Conservation (phyloP, 2,329 filamentous ascomycete species). For the Pseudogymnoascus sp. region DNA sequence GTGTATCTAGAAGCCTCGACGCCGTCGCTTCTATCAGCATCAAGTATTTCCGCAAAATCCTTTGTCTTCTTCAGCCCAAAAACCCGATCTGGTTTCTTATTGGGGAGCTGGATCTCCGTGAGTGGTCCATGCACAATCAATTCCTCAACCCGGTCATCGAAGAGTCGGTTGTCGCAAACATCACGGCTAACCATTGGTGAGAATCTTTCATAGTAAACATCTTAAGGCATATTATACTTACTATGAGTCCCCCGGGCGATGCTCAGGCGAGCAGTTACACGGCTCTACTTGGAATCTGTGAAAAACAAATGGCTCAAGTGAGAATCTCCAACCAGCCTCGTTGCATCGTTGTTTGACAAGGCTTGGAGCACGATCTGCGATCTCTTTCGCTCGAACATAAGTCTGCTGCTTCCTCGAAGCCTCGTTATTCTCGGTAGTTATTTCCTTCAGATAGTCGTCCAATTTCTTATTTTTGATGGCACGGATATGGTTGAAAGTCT, state of each 20-base stretch:
- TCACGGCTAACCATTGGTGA: neutral
- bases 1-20: constrained; percentile 12
- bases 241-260: neutral
- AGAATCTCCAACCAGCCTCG: constrained; percentile 3
- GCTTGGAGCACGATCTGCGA: neutral
- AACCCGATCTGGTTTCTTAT: constrained; percentile 14
- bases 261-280: neutral
- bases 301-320: neutral
- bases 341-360: neutral
- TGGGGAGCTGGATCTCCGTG: neutral
- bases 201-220: neutral
- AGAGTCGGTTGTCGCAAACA: neutral
- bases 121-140: neutral
- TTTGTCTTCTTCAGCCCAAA: too few relatives aligned
- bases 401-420: constrained; percentile 5
- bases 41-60: too few relatives aligned
- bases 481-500: neutral
- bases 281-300: constrained; percentile 14
- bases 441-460: neutral
- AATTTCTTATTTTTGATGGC: neutral
- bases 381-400: neutral
- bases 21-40: constrained; percentile 13
- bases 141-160: neutral
- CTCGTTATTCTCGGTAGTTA: neutral
- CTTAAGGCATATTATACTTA: neutral